Evolutionary conservation across 2,329 filamentous ascomycete genomes (phyloP), one percentile per base, ranked within the genome.

Genomic region (Trichoderma arundinaceum): DNA sequence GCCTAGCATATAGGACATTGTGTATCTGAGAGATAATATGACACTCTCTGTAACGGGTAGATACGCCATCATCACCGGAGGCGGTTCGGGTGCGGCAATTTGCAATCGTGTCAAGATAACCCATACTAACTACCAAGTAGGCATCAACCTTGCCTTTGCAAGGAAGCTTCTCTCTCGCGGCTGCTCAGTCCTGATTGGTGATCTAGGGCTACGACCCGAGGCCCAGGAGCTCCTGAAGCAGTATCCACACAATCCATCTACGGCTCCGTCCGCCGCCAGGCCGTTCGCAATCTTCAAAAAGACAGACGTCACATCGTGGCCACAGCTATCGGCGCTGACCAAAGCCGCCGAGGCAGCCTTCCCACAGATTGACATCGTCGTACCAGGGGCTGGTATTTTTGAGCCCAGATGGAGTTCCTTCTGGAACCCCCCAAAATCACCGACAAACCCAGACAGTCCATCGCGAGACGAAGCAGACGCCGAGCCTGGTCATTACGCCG

Each of bases 81-180:
- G 53, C 28, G 53, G 53, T 8, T 57, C 53, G 33, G 53, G 53
- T 57, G 28, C 13, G n/a, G 17, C 39, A 32, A 13, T 6, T 8
- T 57, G 22, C 4, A 6, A 8, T 57, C n/a, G 12, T 49, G 22
- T 13, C n/a, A 2, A 32, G 46, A 49, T 5, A 32, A 3, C 22
- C 19, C 22, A 44, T 2, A 3, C 53, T 57, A 12, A 57, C 53
- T 44, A 4, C 3, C 41, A 3, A 22, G 0, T 8, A 57, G 53
- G 53, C 9, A 57, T 57, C 53, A 57, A 57, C 10, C 39, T 57
- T 6, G 53, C 39, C 13, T 44, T 57, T 19, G 39, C 53, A 43
- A 57, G 39, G 22, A 57, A 57, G 22, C 53, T 57, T 17, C 53
- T 57, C 22, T 57, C 53, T 43, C 53, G 22, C 39, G 53, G 53